Conservation (phyloP, 768 basidiomycete species). For the Phaffia tasmanica region DNA sequence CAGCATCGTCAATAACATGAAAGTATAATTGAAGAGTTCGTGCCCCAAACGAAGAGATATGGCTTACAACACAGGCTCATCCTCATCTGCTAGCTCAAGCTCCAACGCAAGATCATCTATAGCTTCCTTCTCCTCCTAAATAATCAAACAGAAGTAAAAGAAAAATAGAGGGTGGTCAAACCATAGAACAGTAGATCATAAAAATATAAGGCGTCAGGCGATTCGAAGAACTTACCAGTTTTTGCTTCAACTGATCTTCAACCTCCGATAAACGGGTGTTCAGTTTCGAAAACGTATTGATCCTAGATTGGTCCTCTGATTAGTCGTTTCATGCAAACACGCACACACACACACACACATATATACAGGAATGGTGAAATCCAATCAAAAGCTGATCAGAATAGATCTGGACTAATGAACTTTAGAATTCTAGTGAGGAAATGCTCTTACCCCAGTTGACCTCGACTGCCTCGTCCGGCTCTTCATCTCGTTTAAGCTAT, state of each 20-base stretch:
- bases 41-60: neutral
- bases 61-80: constrained; percentile 61
- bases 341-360: neutral
- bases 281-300: constrained; percentile 82
- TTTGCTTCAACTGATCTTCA: constrained; percentile 46
- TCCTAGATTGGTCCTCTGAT: constrained; percentile 66
- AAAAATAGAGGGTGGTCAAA: too few species aligned
- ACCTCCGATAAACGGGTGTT: constrained; percentile 64
- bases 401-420: neutral
- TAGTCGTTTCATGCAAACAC: constrained; percentile 32
- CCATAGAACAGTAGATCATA: neutral
- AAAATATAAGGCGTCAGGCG: neutral
- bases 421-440: neutral
- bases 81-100: constrained; percentile 79
- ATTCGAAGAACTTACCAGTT: constrained; percentile 6
- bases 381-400: neutral
- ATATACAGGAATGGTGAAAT: neutral
- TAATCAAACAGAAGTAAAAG: neutral
- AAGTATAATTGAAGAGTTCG: neutral
- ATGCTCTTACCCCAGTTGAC: constrained; percentile 24
- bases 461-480: constrained; percentile 22
- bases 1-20: neutral
- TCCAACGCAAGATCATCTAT: constrained; percentile 79
- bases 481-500: constrained; percentile 20
- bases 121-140: constrained; percentile 85